phyloP scores from a whole-genome alignment of 345 rosid species.

The Arabis alpina region DNA sequence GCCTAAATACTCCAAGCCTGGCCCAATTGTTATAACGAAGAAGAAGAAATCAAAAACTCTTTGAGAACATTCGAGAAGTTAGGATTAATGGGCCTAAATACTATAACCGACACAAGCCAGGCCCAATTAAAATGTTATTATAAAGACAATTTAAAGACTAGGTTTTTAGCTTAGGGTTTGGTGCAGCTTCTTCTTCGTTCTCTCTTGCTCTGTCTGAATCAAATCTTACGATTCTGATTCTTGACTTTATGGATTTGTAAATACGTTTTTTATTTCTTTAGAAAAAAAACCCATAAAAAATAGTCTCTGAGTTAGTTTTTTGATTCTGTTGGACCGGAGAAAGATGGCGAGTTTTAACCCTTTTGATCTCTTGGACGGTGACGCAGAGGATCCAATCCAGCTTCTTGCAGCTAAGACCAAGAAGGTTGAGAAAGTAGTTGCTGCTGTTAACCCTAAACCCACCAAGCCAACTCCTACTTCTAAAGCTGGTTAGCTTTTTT shows the following conservation, averaged over 20 bases:
- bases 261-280: conserved; percentile 18
- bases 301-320: neutral
- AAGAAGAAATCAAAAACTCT: no score
- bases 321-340: conserved; percentile 25
- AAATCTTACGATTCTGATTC: conserved; percentile 34
- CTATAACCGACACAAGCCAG: no score
- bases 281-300: neutral
- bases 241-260: conserved; percentile 33
- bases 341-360: conserved; percentile 82
- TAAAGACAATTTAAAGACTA: no score
- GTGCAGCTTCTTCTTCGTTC: no score
- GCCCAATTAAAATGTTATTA: no score
- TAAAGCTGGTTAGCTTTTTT: conserved; percentile 68
- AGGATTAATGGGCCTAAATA: no score
- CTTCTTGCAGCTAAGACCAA: conserved; percentile 62
- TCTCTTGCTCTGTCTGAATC: conserved; percentile 39
- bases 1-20: no score
- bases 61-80: no score
- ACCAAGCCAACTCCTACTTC: conserved; percentile 77
- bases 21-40: no score
- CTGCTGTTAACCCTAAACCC: no score
- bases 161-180: no score
- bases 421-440: conserved; percentile 49
- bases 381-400: conserved; percentile 64
- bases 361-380: conserved; percentile 78